Evolutionary conservation across 2,329 filamentous ascomycete genomes (phyloP).

Genomic region (Trichoderma oligosporum): DNA sequence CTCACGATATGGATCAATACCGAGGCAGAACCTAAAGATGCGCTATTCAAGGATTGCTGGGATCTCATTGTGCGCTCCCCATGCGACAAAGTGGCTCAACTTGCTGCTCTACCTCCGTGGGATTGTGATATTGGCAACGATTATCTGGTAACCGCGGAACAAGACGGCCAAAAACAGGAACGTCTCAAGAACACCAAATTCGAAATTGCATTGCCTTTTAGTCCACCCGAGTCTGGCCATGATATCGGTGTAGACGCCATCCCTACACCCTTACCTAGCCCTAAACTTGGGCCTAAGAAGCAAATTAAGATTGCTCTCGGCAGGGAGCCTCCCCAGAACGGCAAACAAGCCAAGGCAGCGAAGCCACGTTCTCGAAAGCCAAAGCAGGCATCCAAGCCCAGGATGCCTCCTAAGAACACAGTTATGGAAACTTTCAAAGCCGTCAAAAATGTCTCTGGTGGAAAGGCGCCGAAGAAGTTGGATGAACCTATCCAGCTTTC

Average conservation of each 20-base stretch:
- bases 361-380: conserved; percentile 34
- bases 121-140: conserved; percentile 52
- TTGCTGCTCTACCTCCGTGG: conserved; percentile 61
- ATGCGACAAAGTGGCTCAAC: conserved; percentile 79
- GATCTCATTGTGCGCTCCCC: conserved; percentile 84
- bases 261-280: conserved; percentile 56
- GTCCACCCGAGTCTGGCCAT: conserved; percentile 32
- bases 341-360: conserved; percentile 23
- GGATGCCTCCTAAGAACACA: conserved; percentile 37
- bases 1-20: conserved; percentile 94
- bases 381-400: conserved; percentile 36
- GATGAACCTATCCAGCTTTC: conserved; percentile 15
- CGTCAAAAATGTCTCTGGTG: conserved; percentile 36
- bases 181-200: conserved; percentile 38
- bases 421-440: conserved; percentile 44
- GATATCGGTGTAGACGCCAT: conserved; percentile 48
- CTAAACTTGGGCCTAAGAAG: conserved; percentile 46
- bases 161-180: conserved; percentile 40
- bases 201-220: conserved; percentile 30
- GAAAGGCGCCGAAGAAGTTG: conserved; percentile 24
- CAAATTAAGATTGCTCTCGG: conserved; percentile 51
- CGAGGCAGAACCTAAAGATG: conserved; percentile 74
- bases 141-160: conserved; percentile 44
- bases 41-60: conserved; percentile 88
- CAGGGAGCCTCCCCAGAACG: conserved; percentile 21